phyloP scores from a whole-genome alignment of 2,329 filamentous ascomycete species.

The Ophiostoma sp. region DNA sequence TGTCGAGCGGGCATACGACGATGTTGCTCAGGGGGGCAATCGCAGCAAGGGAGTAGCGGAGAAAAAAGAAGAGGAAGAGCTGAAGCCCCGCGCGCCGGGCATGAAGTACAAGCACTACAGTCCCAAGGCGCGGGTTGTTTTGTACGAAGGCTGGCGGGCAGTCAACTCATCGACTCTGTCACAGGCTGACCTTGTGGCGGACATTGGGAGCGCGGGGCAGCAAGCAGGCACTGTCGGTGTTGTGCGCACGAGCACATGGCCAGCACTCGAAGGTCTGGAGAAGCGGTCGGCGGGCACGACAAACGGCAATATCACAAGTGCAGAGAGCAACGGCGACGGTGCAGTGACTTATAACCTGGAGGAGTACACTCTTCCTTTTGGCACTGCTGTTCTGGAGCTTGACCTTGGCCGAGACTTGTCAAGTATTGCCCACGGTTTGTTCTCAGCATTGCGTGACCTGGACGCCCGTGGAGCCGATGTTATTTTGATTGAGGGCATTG shows the following conservation, averaged over 20 bases:
- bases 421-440: conserved; percentile 81
- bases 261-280: conserved; percentile 43
- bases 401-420: conserved; percentile 68
- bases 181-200: conserved; percentile 37
- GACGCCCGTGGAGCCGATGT: conserved; percentile 76
- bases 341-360: conserved; percentile 38
- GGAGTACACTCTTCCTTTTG: conserved; percentile 42
- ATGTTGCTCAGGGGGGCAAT: conserved; percentile 66
- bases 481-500: conserved; percentile 89
- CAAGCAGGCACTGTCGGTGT: conserved; percentile 45
- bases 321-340: conserved; percentile 35
- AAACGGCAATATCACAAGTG: conserved; percentile 24
- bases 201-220: conserved; percentile 28
- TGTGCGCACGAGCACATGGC: conserved; percentile 59
- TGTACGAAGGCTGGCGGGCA: conserved; percentile 65
- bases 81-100: conserved; percentile 76
- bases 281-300: conserved; percentile 35
- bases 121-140: conserved; percentile 78
- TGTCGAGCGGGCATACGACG: conserved; percentile 75
- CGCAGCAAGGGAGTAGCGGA: not conserved
- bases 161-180: conserved; percentile 39
- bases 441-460: conserved; percentile 81
- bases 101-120: conserved; percentile 99
- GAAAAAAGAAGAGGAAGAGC: conserved; percentile 23
- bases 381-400: conserved; percentile 61